Percentiles rank a stretch among this genome's conserved stretches.
Conservation (phyloP, 2,329 filamentous ascomycete genomes). For the Huntiella abstrusa region DNA sequence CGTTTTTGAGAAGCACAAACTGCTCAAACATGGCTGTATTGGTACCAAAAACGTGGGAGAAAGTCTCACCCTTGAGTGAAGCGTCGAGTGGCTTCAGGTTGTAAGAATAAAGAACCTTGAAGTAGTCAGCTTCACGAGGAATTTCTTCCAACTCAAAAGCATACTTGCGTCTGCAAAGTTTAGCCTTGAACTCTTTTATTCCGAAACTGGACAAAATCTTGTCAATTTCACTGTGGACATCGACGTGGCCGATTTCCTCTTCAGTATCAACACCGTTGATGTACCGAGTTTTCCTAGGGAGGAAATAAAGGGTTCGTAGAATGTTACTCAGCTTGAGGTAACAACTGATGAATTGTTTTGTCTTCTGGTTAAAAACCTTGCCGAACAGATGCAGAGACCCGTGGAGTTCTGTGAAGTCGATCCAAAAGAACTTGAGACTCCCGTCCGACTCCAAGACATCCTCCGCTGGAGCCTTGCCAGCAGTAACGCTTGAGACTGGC, state of each 20-base stretch:
- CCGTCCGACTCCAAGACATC: conserved; percentile 90
- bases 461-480: conserved; percentile 63
- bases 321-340: conserved; percentile 96
- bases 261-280: conserved; percentile 46
- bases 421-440: conserved; percentile 88
- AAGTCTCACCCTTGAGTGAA: conserved; percentile 63
- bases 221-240: conserved; percentile 83
- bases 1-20: conserved; percentile 95
- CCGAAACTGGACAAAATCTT: conserved; percentile 70
- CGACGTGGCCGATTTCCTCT: conserved; percentile 66
- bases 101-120: conserved; percentile 94
- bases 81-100: conserved; percentile 45
- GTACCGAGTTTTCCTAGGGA: conserved; percentile 50
- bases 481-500: conserved; percentile 33
- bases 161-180: conserved; percentile 75
- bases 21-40: conserved; percentile 94
- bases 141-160: conserved; percentile 81
- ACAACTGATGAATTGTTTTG: conserved; percentile 63
- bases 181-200: conserved; percentile 75
- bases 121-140: conserved; percentile 74
- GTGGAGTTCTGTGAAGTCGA: conserved; percentile 83
- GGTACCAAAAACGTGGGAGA: conserved; percentile 81
- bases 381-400: conserved; percentile 87
- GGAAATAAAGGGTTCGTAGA: conserved; percentile 75
- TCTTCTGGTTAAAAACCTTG: conserved; percentile 82